Percentiles rank a stretch among this genome's conserved stretches.
Evolutionary conservation across 176 grass and related monocot species (phyloP).

Genomic region (Avena sativa): DNA sequence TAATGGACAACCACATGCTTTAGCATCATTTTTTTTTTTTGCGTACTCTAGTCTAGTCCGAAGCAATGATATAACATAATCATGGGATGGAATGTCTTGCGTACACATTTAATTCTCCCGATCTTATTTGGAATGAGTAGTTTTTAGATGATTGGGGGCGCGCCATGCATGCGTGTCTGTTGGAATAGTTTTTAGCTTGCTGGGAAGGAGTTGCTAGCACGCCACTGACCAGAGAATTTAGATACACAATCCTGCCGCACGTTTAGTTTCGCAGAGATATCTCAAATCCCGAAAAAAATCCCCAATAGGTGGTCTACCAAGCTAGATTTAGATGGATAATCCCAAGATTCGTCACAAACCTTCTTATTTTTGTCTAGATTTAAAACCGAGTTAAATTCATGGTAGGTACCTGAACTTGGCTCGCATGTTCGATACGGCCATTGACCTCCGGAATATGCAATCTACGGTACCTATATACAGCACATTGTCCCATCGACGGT

Average conservation of each 20-base stretch:
- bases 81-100: conserved; percentile 20
- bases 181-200: no score
- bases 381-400: no score
- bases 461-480: no score
- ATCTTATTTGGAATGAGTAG: background rate
- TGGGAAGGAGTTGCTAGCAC: conserved; percentile 11
- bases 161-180: background rate
- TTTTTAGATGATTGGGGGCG: background rate
- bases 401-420: no score
- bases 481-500: no score
- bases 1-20: background rate
- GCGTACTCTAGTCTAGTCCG: conserved; percentile 5
- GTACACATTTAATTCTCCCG: background rate
- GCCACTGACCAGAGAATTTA: background rate
- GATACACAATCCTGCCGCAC: background rate
- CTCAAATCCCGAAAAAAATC: no score
- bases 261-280: background rate
- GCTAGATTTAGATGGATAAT: no score
- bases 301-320: no score
- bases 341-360: no score
- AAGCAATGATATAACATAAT: conserved; percentile 34
- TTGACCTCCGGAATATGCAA: no score
- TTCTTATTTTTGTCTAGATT: no score
- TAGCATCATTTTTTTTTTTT: background rate
- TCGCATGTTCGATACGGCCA: no score